Conservation (phyloP, 306 rosid genomes). For the Mimosa pudica region DNA sequence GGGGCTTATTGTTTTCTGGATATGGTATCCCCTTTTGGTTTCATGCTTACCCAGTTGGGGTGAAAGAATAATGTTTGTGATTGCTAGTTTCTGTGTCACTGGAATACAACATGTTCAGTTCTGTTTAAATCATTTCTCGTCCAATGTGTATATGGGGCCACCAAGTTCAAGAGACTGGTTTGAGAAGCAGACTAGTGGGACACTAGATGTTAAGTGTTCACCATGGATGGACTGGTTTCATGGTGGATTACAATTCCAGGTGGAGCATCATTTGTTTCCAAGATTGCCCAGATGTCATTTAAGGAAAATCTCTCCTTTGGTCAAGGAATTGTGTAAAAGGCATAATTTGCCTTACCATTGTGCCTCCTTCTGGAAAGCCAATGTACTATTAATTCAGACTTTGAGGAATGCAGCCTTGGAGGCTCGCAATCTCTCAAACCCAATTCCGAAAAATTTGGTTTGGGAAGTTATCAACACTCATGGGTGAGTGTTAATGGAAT, state of each 20-base stretch:
- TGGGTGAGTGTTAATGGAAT: conserved; percentile 42
- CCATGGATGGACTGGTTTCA: conserved; percentile 94
- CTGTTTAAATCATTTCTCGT: conserved; percentile 74
- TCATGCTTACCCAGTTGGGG: conserved; percentile 60
- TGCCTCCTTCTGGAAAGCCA: conserved; percentile 70
- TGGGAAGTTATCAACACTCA: conserved; percentile 84
- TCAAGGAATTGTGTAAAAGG: conserved; percentile 62
- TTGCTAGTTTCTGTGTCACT: conserved; percentile 57
- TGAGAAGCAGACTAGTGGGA: conserved; percentile 67
- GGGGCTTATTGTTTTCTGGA: conserved; percentile 71
- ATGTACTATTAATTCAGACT: conserved; percentile 50
- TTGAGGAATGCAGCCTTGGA: conserved; percentile 66
- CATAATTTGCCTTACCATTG: conserved; percentile 65
- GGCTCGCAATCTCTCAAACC: conserved; percentile 62
- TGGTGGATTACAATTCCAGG: conserved; percentile 84
- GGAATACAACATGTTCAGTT: conserved; percentile 80
- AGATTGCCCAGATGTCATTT: conserved; percentile 53
- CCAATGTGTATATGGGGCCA: conserved; percentile 63
- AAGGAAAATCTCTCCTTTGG: conserved; percentile 62
- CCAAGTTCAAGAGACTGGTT: conserved; percentile 65
- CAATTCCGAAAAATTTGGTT: conserved; percentile 57
- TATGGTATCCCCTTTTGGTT: conserved; percentile 71
- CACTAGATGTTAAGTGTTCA: conserved; percentile 49
- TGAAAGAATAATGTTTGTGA: conserved; percentile 60
- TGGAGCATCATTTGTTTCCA: conserved; percentile 81